A percentile compares a stretch with the other conserved stretches of the same genome.
phyloP scores from a whole-genome alignment of 2,329 filamentous ascomycete species.

The Trichoderma brevicompactum region DNA sequence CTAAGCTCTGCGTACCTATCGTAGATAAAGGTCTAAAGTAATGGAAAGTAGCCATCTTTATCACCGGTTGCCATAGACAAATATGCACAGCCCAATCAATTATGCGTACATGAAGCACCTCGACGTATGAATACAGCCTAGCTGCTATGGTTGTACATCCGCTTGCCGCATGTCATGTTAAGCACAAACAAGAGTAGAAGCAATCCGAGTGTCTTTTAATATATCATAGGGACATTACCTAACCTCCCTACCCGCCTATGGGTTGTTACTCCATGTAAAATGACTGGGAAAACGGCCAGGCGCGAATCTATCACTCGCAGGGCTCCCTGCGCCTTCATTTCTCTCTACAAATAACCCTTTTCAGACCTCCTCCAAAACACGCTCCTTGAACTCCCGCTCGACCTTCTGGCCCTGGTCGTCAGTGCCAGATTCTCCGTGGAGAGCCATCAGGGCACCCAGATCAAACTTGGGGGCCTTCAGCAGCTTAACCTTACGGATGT shows the following conservation, averaged over 20 bases:
- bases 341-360: conserved; percentile 43
- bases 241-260: conserved; percentile 45
- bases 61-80: too few species aligned
- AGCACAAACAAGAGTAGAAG: conserved; percentile 26
- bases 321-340: conserved; percentile 40
- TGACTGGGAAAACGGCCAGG: conserved; percentile 49
- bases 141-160: neutral
- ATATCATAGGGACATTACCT: conserved; percentile 47
- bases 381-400: conserved; percentile 99
- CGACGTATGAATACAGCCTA: neutral
- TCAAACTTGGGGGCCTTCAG: conserved; percentile 99
- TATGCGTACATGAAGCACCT: neutral
- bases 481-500: conserved; percentile 99
- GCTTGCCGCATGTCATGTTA: neutral
- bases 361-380: conserved; percentile 92
- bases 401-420: conserved; percentile 99
- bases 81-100: neutral
- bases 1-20: too few species aligned
- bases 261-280: conserved; percentile 52
- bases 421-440: conserved; percentile 95
- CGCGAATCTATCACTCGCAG: conserved; percentile 42
- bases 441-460: conserved; percentile 90
- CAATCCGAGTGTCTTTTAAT: conserved; percentile 41
- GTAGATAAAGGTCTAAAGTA: too few species aligned
- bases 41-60: too few species aligned